These are phyloP conservation scores for Lasiodiplodia sp. DNA, from an alignment of 2,329 filamentous ascomycete genomes.

Conservation along the genomic window DNA sequence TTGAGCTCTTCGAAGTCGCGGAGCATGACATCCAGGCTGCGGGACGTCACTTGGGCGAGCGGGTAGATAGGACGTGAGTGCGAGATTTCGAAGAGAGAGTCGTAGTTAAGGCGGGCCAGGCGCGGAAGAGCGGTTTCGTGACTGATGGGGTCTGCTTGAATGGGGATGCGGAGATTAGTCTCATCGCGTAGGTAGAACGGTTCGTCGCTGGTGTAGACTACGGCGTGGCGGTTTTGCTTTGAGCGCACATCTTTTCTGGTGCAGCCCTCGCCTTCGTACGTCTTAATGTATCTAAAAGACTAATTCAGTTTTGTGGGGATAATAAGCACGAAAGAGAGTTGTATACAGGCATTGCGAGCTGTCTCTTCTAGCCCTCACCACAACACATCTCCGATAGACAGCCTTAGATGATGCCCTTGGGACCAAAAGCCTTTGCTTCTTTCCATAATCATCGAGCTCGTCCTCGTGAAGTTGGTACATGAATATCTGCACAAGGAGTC, in stretches of 20 bases:
- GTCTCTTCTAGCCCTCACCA: background rate
- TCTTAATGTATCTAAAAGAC: background rate
- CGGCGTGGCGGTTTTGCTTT: slow-evolving; percentile 13
- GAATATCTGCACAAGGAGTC: background rate
- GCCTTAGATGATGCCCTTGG: background rate
- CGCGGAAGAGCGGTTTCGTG: slow-evolving; percentile 6
- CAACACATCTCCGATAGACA: slow-evolving; percentile 8
- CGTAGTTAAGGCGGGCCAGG: slow-evolving; percentile 16
- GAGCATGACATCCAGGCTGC: slow-evolving; percentile 2
- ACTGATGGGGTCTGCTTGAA: slow-evolving; percentile 21
- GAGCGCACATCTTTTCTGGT: background rate
- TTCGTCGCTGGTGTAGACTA: slow-evolving; percentile 6
- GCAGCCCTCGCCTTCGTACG: slow-evolving; percentile 9
- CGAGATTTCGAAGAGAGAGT: slow-evolving; percentile 4
- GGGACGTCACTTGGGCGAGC: slow-evolving; percentile 13
- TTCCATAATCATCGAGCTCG: slow-evolving; percentile 5
- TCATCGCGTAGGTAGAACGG: background rate
- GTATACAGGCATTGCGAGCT: slow-evolving; percentile 14
- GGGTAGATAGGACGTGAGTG: slow-evolving; percentile 20
- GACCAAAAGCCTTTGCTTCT: background rate
- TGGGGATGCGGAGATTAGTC: slow-evolving; percentile 2
- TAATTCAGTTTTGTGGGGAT: background rate
- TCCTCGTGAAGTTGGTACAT: slow-evolving; percentile 13
- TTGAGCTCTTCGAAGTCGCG: slow-evolving; percentile 15
- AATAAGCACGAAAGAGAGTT: background rate